Conservation (phyloP, 208 protist genomes). For the Lotmaria passim region DNA sequence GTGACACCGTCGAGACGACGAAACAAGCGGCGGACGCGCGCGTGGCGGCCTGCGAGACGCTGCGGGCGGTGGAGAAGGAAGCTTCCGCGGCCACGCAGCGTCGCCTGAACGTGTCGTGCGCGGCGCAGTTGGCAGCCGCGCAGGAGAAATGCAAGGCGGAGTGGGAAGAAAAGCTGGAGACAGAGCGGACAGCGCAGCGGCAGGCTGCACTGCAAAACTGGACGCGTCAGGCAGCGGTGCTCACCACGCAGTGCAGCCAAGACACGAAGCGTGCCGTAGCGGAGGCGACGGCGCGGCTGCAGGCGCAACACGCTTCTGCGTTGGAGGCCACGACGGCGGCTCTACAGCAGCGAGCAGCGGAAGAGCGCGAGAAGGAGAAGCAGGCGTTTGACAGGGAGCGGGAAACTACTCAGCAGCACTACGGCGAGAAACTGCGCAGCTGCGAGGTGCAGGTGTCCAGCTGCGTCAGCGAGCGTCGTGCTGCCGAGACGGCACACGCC, state of each 20-base stretch:
- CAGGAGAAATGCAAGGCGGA: background rate
- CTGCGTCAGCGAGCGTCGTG: background rate
- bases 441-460: slow-evolving; percentile 2
- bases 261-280: slow-evolving; percentile 7
- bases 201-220: background rate
- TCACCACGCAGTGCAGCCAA: slow-evolving; percentile 18
- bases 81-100: slow-evolving; percentile 1
- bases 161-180: background rate
- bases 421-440: slow-evolving; percentile 9
- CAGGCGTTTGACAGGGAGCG: background rate
- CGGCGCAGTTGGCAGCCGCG: slow-evolving; percentile 12
- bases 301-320: slow-evolving; percentile 1
- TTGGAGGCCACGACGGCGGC: background rate
- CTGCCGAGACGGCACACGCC: background rate
- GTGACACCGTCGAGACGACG: background rate
- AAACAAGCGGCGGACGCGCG: background rate
- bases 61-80: slow-evolving; percentile 1
- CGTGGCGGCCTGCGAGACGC: slow-evolving; percentile 6
- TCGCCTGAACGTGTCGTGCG: slow-evolving; percentile 8
- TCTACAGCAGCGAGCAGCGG: background rate
- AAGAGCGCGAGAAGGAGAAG: background rate
- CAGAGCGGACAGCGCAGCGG: slow-evolving; percentile 17
- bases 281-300: background rate
- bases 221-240: slow-evolving; percentile 3
- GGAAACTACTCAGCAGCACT: background rate